Conservation (phyloP, 768 basidiomycete species). For the Trametes cubensis region DNA sequence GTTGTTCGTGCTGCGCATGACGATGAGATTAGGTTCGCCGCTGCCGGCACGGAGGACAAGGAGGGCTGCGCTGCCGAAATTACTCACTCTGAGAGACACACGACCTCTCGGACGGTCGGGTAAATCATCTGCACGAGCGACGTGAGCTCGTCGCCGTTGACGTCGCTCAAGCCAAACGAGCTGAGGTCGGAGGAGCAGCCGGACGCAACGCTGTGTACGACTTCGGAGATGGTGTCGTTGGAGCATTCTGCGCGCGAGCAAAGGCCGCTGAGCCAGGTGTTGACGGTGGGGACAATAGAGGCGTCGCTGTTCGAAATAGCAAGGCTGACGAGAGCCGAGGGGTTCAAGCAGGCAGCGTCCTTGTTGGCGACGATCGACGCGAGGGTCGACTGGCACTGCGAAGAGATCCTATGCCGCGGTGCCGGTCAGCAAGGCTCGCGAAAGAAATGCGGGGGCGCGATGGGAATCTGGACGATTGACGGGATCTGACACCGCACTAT, state of each 20-base stretch:
- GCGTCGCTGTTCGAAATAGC: conserved; percentile 38
- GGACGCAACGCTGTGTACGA: conserved; percentile 55
- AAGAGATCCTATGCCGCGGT: conserved; percentile 41
- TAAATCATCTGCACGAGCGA: conserved; percentile 54
- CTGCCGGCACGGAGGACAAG: conserved; percentile 1
- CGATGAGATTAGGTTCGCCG: neutral
- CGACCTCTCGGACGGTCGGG: conserved; percentile 55
- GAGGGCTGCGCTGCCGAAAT: conserved; percentile 30
- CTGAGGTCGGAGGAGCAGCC: conserved; percentile 51
- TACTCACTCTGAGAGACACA: conserved; percentile 69
- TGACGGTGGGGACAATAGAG: conserved; percentile 51
- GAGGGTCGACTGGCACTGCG: conserved; percentile 52
- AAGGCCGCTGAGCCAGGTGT: conserved; percentile 62
- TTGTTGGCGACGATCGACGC: conserved; percentile 43
- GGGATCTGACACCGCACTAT: conserved; percentile 1
- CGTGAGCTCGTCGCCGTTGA: conserved; percentile 25
- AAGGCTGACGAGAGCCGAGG: conserved; percentile 47
- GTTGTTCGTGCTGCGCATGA: conserved; percentile 35
- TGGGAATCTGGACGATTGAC: neutral
- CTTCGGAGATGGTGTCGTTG: conserved; percentile 57
- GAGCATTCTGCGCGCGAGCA: conserved; percentile 57
- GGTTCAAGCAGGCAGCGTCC: conserved; percentile 55
- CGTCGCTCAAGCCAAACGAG: conserved; percentile 25
- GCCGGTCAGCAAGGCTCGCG: neutral
- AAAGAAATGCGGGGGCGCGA: neutral